phyloP scores from a whole-genome alignment of 1,284 basidiomycete genomes.

The Entoloma clypeatum region DNA sequence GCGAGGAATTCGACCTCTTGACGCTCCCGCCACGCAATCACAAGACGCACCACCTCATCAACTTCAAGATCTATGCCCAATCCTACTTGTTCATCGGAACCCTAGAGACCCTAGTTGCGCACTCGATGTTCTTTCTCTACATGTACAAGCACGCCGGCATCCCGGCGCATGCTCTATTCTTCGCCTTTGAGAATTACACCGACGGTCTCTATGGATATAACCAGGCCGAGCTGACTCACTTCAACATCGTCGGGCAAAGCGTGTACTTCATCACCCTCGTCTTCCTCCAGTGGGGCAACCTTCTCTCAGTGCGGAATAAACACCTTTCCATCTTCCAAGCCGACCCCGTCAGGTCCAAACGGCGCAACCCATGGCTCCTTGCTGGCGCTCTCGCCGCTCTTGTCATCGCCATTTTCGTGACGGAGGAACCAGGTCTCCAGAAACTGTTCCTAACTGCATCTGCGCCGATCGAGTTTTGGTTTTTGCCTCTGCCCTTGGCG shows the following conservation, averaged over 20 bases:
- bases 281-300: conserved; percentile 20
- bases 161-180: conserved; percentile 12
- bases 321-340: conserved; percentile 20
- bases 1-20: conserved; percentile 20
- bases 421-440: conserved; percentile 17
- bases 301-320: conserved; percentile 20
- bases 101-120: conserved; percentile 17
- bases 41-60: conserved; percentile 19
- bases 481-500: conserved; percentile 17
- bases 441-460: conserved; percentile 16
- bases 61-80: conserved; percentile 18
- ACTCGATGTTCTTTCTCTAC: conserved; percentile 18
- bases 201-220: conserved; percentile 15
- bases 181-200: conserved; percentile 18
- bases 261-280: conserved; percentile 20
- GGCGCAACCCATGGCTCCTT: conserved; percentile 17
- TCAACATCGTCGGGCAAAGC: conserved; percentile 15
- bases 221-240: conserved; percentile 5
- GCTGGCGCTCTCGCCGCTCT: conserved; percentile 13
- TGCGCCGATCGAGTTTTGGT: conserved; percentile 19
- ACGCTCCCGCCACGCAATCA: conserved; percentile 19
- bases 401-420: conserved; percentile 19
- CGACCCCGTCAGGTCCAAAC: conserved; percentile 17
- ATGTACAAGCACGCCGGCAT: conserved; percentile 16
- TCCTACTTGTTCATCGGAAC: conserved; percentile 18